phyloP scores from a whole-genome alignment of 1,284 basidiomycete genomes.

The Earliella scabrosa region DNA sequence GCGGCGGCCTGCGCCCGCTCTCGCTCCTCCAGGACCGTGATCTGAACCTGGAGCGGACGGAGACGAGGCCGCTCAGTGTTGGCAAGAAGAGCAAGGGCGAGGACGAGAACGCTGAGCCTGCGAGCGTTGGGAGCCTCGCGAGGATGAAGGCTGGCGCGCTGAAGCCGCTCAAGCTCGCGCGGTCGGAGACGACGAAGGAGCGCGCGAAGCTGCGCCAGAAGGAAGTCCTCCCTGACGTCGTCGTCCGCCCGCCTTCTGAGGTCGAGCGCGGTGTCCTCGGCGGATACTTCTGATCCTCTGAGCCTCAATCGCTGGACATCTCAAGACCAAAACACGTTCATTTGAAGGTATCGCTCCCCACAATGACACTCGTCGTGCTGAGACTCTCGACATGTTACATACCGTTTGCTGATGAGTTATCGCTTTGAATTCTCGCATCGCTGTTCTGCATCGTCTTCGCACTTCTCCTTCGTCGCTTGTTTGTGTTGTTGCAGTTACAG shows the following conservation, averaged over 20 bases:
- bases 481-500: slow-evolving; percentile 13
- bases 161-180: slow-evolving; percentile 58
- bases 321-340: slow-evolving; percentile 9
- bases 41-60: slow-evolving; percentile 39
- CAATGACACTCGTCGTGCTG: slow-evolving; percentile 18
- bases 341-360: slow-evolving; percentile 21
- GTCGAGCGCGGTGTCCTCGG: slow-evolving; percentile 26
- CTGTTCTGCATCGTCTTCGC: slow-evolving; percentile 9
- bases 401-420: slow-evolving; percentile 26
- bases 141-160: slow-evolving; percentile 46
- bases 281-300: too few species aligned
- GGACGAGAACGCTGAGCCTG: slow-evolving; percentile 49
- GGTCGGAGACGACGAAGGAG: slow-evolving; percentile 64
- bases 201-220: slow-evolving; percentile 49
- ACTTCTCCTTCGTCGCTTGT: slow-evolving; percentile 7
- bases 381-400: slow-evolving; percentile 18
- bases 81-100: slow-evolving; percentile 48
- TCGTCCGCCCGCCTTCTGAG: slow-evolving; percentile 49
- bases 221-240: slow-evolving; percentile 48
- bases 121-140: slow-evolving; percentile 30
- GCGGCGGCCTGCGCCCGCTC: slow-evolving; percentile 56
- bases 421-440: slow-evolving; percentile 19
- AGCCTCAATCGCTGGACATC: too few species aligned
- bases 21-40: slow-evolving; percentile 65
- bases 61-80: slow-evolving; percentile 56